phyloP scores from a whole-genome alignment of 2,329 filamentous ascomycete species.

The Geosmithia flava region DNA sequence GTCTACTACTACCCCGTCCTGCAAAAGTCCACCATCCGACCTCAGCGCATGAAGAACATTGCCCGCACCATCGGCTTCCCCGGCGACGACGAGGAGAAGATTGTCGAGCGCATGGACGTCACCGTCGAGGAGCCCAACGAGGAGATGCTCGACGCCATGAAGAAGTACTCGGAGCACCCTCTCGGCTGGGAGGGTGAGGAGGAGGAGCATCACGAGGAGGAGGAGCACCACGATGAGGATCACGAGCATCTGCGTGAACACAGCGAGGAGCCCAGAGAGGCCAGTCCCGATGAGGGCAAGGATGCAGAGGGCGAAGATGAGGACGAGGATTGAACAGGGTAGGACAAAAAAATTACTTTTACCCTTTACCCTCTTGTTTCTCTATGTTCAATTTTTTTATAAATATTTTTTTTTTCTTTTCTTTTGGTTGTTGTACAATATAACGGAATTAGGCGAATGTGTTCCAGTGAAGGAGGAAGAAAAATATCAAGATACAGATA shows the following conservation, averaged over 20 bases:
- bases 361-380: not conserved
- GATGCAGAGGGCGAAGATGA: conserved; percentile 17
- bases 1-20: conserved; percentile 59
- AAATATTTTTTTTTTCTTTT: not conserved
- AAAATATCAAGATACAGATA: not conserved
- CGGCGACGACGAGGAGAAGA: conserved; percentile 32
- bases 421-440: not conserved
- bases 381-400: not conserved
- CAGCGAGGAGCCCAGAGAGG: conserved; percentile 3
- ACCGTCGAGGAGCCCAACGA: conserved; percentile 42
- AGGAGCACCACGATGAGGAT: conserved; percentile 15
- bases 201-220: conserved; percentile 17
- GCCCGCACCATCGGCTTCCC: conserved; percentile 35
- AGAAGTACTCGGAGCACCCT: conserved; percentile 38
- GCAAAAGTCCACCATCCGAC: conserved; percentile 49
- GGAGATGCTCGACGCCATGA: conserved; percentile 37
- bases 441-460: not conserved
- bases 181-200: conserved; percentile 31
- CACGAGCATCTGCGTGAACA: conserved; percentile 1
- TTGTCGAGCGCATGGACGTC: conserved; percentile 43
- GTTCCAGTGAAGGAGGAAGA: not conserved
- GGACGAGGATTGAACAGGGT: conserved; percentile 20
- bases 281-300: not conserved
- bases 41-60: conserved; percentile 52
- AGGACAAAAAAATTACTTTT: too few species aligned